Evolutionary conservation across 805 yeast species (phyloP).

Genomic region (Teunomyces gatunensis): DNA sequence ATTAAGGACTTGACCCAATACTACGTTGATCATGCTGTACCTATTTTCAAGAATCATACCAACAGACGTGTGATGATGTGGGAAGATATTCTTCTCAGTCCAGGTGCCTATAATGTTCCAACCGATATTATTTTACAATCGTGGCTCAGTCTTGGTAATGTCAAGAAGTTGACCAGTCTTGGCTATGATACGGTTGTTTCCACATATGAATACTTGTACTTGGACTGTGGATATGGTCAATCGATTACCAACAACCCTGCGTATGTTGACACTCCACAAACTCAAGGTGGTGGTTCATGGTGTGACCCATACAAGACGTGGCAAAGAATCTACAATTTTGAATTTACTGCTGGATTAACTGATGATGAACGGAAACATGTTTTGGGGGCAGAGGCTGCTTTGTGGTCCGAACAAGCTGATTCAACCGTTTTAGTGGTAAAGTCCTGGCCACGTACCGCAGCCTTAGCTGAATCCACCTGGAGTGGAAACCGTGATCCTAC

Average conservation of each 20-base stretch:
- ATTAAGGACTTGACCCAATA: constrained; percentile 29
- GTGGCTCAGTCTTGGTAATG: constrained; percentile 24
- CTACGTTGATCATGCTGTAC: constrained; percentile 34
- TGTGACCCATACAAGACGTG: constrained; percentile 45
- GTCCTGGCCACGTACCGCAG: constrained; percentile 43
- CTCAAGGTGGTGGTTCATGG: constrained; percentile 36
- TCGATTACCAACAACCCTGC: constrained; percentile 35
- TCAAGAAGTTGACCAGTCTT: constrained; percentile 25
- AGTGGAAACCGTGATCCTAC: constrained; percentile 34
- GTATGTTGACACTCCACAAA: constrained; percentile 26
- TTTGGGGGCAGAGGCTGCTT: constrained; percentile 38
- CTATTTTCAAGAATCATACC: constrained; percentile 25
- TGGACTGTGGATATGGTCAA: constrained; percentile 43
- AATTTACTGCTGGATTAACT: constrained; percentile 30
- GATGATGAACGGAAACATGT: constrained; percentile 25
- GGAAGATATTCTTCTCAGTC: constrained; percentile 33
- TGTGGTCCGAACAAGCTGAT: constrained; percentile 42
- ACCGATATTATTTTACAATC: constrained; percentile 33
- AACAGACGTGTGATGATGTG: constrained; percentile 35
- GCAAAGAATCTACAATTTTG: constrained; percentile 40
- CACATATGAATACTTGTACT: constrained; percentile 28
- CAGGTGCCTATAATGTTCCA: constrained; percentile 25
- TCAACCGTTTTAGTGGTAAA: constrained; percentile 24
- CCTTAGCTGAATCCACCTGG: constrained; percentile 41
- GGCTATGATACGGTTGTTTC: constrained; percentile 43